Base-by-base conservation (phyloP, 1,139 yeast genomes). In the Scheffersomyces parashehatae region DNA sequence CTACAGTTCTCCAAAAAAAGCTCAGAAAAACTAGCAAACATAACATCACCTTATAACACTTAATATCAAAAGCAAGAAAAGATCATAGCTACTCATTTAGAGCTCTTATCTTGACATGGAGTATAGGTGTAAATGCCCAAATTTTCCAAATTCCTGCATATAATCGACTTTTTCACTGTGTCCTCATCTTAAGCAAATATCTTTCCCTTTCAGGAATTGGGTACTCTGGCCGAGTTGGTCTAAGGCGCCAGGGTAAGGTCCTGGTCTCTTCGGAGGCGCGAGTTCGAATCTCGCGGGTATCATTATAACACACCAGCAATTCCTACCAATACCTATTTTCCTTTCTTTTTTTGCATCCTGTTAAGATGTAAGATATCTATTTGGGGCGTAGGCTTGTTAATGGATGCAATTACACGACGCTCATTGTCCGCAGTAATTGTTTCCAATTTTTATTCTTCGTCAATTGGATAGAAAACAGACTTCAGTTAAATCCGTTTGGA, bases 251-350 rank as follows among this genome's bases (percentile, higher is more conserved):
- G 73, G 73, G 73, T 68, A 68, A 68, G 73, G 73, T 72, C 77
- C 77, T 72, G 76, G 77, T 73, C 77, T 72, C 76, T 70, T 66
- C 77, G 77, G 78, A 72, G 77, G 78, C 78, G 76, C 77, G 77
- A 69, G 77, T 73, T 73, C 77, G 75, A 73, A 72, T 70, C 77
- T 68, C 77, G 77, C 73, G 75, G 75, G 74, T 70, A 68, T 71
- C 76, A 71, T 52, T 64, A 63, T 59, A 40, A 38, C 50, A 49
- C 53, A 51, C 56, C 56, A 53, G 56, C 53, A 53, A 53, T 51
- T 49, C 51, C 55, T 48, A 39, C 44, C 42, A 44, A 41, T 16
- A 45, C 49, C 50, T 41, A 46, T 46, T 47, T 42, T 46, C 51
- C 48, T 39, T 43, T 47, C 42, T 43, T 47, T 49, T 46, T 43